A percentile compares a stretch with the other conserved stretches of the same genome.
Evolutionary conservation across 768 basidiomycete genomes (phyloP).

Genomic region (Rhodotorula sphaerocarpa): DNA sequence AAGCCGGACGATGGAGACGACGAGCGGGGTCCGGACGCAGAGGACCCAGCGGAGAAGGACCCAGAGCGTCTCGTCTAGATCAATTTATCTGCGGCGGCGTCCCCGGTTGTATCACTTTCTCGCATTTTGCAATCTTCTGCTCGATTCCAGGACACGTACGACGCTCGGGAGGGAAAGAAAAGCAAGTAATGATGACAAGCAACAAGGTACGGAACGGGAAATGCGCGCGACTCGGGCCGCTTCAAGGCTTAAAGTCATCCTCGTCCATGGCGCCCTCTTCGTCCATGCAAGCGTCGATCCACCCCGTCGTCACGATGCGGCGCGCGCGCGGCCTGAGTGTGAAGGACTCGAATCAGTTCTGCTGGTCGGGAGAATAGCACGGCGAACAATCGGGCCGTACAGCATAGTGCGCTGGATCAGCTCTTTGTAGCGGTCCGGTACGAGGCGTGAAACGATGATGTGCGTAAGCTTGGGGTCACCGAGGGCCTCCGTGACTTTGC

Average conservation of each 20-base stretch:
- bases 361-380: no score
- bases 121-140: background rate
- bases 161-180: background rate
- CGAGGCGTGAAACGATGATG: conserved; percentile 50
- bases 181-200: background rate
- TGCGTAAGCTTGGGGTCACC: conserved; percentile 76
- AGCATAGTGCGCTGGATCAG: conserved; percentile 12
- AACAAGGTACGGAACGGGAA: conserved; percentile 4
- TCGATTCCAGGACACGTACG: background rate
- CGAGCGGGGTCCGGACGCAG: background rate
- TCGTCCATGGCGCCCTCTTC: conserved; percentile 12
- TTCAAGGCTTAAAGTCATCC: conserved; percentile 16
- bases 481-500: conserved; percentile 56
- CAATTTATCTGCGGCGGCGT: background rate
- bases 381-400: conserved; percentile 9
- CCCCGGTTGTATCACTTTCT: background rate
- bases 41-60: no score
- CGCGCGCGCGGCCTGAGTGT: conserved; percentile 27
- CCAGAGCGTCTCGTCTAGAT: background rate
- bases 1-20: conserved; percentile 5
- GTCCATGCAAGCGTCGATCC: conserved; percentile 14
- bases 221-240: background rate
- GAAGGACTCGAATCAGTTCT: background rate
- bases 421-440: conserved; percentile 4
- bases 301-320: conserved; percentile 18